Conservation (phyloP, 805 yeast species). For the Hanseniaspora pseudoguilliermondii region DNA sequence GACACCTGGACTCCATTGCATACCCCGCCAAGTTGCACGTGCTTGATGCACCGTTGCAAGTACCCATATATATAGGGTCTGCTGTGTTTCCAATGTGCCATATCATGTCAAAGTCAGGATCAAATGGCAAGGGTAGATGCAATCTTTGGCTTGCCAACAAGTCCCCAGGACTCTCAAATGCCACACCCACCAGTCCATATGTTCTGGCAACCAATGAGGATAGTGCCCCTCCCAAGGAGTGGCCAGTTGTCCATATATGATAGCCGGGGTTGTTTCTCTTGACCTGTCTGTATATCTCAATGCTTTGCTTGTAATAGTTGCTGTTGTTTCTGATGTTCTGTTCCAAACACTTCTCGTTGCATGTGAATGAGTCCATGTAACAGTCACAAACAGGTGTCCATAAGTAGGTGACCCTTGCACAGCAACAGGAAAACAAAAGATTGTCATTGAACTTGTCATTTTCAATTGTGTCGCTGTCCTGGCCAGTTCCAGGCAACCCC, state of each 20-base stretch:
- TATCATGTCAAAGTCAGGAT: conserved; percentile 66
- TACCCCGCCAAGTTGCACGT: conserved; percentile 85
- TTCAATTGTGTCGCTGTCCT: conserved; percentile 66
- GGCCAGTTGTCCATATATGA: conserved; percentile 85
- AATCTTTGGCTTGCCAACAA: conserved; percentile 66
- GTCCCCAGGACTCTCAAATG: conserved; percentile 92
- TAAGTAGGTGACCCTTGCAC: conserved; percentile 79
- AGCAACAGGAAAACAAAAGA: conserved; percentile 82
- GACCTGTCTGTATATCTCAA: conserved; percentile 68
- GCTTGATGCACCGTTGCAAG: conserved; percentile 86
- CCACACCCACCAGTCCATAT: conserved; percentile 76
- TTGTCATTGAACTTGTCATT: conserved; percentile 82
- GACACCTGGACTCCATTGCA: conserved; percentile 95
- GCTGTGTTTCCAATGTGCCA: conserved; percentile 97
- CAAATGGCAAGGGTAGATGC: conserved; percentile 91
- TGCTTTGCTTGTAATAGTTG: conserved; percentile 65
- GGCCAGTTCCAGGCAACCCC: conserved; percentile 59
- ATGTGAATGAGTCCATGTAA: conserved; percentile 67
- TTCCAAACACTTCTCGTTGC: conserved; percentile 80
- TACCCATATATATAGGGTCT: conserved; percentile 93
- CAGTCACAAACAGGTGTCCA: conserved; percentile 97
- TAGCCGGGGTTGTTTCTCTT: conserved; percentile 52
- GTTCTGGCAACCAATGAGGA: conserved; percentile 76
- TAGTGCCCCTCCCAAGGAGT: conserved; percentile 84
- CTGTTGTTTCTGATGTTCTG: conserved; percentile 60